phyloP scores from a whole-genome alignment of 305 asterid species.

The Solanum chacoense region DNA sequence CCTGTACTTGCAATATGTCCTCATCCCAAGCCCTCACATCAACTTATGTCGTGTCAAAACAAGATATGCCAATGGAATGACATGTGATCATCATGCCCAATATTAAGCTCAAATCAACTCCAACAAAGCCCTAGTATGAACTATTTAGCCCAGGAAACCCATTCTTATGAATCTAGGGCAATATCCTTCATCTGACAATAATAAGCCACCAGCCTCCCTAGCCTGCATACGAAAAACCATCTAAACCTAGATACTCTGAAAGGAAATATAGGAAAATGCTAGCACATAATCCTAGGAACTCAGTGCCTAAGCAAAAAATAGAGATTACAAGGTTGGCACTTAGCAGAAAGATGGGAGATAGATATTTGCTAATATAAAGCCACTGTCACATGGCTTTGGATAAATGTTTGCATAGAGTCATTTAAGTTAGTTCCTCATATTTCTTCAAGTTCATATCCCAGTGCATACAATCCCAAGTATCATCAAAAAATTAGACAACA shows the following conservation, averaged over 20 bases:
- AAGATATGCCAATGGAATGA: neutral
- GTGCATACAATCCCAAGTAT: neutral
- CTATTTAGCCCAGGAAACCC: conserved; percentile 1
- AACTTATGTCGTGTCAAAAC: neutral
- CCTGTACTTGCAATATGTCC: conserved; percentile 1
- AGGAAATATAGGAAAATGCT: neutral
- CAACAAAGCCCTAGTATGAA: conserved; percentile 1
- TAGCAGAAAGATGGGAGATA: neutral
- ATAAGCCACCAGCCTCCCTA: conserved; percentile 2
- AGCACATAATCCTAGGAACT: neutral
- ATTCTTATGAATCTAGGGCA: conserved; percentile 5
- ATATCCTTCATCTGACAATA: conserved; percentile 5
- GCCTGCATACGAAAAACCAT: conserved; percentile 5
- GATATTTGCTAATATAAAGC: neutral
- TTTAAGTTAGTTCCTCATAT: neutral
- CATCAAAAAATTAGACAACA: neutral
- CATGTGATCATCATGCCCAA: neutral
- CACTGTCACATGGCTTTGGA: neutral
- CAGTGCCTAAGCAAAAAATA: neutral
- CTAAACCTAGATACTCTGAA: conserved; percentile 6
- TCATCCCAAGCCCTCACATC: conserved; percentile 4
- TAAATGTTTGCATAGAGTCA: neutral
- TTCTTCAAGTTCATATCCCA: neutral
- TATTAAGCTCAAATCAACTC: conserved; percentile 1
- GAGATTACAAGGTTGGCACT: neutral